phyloP scores from a whole-genome alignment of 2,329 filamentous ascomycete species.

The Macrophomina pseudophaseolina region DNA sequence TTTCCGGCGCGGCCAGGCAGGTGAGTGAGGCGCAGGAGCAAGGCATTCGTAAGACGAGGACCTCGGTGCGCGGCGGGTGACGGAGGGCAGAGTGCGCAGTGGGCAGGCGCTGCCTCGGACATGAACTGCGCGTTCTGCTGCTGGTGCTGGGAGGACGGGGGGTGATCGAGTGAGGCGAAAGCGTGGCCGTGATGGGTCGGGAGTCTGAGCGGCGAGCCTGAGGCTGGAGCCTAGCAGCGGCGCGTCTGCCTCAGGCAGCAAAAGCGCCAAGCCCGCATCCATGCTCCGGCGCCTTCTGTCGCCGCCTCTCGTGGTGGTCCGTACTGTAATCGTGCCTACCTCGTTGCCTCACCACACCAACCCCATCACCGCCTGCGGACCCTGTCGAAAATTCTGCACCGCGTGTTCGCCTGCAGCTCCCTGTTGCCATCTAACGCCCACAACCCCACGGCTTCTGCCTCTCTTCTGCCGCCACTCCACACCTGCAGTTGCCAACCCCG shows the following conservation, averaged over 20 bases:
- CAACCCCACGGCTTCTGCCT: slow-evolving; percentile 12
- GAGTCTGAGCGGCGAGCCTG: no score
- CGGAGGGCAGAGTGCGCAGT: not conserved
- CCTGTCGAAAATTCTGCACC: slow-evolving; percentile 34
- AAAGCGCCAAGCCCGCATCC: slow-evolving; percentile 4
- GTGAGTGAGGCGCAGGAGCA: not conserved
- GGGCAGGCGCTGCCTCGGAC: not conserved
- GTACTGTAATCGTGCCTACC: slow-evolving; percentile 20
- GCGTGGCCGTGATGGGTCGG: not conserved
- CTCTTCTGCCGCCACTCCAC: slow-evolving; percentile 27
- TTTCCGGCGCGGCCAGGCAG: not conserved
- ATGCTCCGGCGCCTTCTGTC: not conserved
- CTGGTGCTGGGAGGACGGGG: not conserved
- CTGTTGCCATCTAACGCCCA: not conserved
- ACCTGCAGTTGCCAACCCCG: slow-evolving; percentile 22
- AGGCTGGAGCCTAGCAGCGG: not conserved
- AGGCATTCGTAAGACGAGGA: not conserved
- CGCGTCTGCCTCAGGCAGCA: not conserved
- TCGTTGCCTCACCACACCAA: slow-evolving; percentile 7
- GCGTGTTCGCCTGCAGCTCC: slow-evolving; percentile 31
- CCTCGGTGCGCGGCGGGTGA: not conserved
- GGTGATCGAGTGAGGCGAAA: not conserved
- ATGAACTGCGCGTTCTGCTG: not conserved
- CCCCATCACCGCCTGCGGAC: slow-evolving; percentile 14
- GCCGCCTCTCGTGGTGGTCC: slow-evolving; percentile 15